These are phyloP conservation scores for Claviceps citrina DNA, from an alignment of 2,329 filamentous ascomycete genomes.

Conservation along the genomic window DNA sequence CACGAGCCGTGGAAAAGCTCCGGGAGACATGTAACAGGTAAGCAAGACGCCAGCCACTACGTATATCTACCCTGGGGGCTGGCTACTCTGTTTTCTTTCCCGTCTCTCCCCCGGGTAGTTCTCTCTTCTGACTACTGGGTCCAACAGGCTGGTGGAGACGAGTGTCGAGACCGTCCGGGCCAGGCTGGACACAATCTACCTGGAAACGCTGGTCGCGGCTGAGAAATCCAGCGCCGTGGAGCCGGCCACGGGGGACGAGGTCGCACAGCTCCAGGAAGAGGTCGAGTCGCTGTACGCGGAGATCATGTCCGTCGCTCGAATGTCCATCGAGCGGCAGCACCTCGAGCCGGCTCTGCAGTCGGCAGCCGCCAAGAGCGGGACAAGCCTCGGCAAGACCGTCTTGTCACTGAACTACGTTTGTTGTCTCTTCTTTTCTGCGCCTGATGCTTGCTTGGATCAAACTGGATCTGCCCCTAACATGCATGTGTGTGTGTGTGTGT, in stretches of 20 bases:
- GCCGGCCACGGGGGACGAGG: slow-evolving; percentile 23
- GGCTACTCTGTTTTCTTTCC: too few species aligned
- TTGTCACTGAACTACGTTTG: slow-evolving; percentile 35
- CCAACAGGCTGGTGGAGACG: slow-evolving; percentile 35
- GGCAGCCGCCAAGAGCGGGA: slow-evolving; percentile 27
- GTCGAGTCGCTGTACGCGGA: slow-evolving; percentile 55
- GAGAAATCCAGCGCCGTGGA: slow-evolving; percentile 15
- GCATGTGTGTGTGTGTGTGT: too few species aligned
- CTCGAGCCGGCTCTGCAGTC: slow-evolving; percentile 42
- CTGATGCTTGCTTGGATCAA: background rate
- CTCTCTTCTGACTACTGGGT: too few species aligned
- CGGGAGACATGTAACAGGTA: slow-evolving; percentile 42
- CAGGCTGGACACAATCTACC: slow-evolving; percentile 38
- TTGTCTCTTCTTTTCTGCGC: background rate
- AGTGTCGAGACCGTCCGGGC: slow-evolving; percentile 40
- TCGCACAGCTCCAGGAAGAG: slow-evolving; percentile 42
- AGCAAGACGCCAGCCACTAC: too few species aligned
- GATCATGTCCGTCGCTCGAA: slow-evolving; percentile 53
- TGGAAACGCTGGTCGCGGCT: slow-evolving; percentile 26
- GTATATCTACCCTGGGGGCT: too few species aligned
- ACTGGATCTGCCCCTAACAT: too few species aligned
- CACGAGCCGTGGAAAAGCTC: slow-evolving; percentile 38
- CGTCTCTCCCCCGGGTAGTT: too few species aligned
- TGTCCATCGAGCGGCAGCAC: slow-evolving; percentile 54
- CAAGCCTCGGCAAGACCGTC: slow-evolving; percentile 28